A percentile compares a stretch with the other conserved stretches of the same genome.
Conservation (phyloP, 176 grass and related monocot species). For the barley (Hordeum vulgare) region DNA sequence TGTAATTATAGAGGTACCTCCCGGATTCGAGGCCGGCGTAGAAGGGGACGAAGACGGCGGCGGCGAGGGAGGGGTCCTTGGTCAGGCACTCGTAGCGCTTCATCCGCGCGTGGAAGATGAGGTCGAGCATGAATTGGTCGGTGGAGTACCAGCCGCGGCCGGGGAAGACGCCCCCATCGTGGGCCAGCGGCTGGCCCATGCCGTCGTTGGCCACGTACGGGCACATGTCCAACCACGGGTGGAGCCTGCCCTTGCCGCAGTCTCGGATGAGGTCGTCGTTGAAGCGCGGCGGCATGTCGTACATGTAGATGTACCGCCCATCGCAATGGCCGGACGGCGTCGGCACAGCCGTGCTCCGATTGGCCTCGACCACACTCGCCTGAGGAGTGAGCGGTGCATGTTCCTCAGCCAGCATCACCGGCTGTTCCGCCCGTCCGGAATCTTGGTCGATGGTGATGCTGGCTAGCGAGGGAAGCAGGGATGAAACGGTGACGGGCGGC, state of each 20-base stretch:
- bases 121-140: conserved; percentile 65
- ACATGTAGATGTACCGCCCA: conserved; percentile 75
- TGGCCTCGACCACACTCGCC: neutral
- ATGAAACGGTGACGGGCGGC: neutral
- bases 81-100: conserved; percentile 83
- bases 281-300: conserved; percentile 61
- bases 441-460: neutral
- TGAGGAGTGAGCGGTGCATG: conserved; percentile 22
- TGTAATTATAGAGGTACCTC: conserved; percentile 49
- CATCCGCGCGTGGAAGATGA: conserved; percentile 77
- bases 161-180: conserved; percentile 36
- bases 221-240: conserved; percentile 77
- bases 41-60: conserved; percentile 81
- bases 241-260: conserved; percentile 40
- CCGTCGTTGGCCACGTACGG: conserved; percentile 65
- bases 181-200: conserved; percentile 49
- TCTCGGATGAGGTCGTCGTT: conserved; percentile 56
- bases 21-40: conserved; percentile 71
- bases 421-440: neutral
- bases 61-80: conserved; percentile 41
- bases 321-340: conserved; percentile 35
- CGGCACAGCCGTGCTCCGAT: neutral
- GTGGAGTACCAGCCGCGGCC: conserved; percentile 65
- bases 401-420: neutral
- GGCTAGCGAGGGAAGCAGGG: neutral